Conservation (phyloP, 306 rosid species). For the Herpetospermum pedunculosum region DNA sequence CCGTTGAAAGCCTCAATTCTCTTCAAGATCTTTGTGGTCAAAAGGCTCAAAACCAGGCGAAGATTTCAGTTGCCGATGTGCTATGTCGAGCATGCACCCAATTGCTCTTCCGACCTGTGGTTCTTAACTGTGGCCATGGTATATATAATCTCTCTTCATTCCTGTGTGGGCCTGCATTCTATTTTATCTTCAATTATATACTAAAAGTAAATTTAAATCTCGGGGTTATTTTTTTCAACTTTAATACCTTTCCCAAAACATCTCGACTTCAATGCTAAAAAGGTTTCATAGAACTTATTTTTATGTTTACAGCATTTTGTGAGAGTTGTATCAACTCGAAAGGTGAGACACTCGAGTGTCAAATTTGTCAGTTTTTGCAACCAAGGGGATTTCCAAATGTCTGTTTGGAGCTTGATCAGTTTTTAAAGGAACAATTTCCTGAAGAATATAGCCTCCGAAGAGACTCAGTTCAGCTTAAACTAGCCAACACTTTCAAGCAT, state of each 20-base stretch:
- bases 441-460: slow-evolving; percentile 46
- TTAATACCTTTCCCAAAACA: slow-evolving; percentile 10
- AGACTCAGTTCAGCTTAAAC: slow-evolving; percentile 27
- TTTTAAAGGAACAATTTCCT: slow-evolving; percentile 51
- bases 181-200: not conserved
- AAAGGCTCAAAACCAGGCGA: slow-evolving; percentile 13
- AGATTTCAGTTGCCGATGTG: slow-evolving; percentile 47
- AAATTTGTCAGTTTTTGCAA: slow-evolving; percentile 55
- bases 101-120: slow-evolving; percentile 56
- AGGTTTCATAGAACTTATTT: not conserved
- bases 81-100: slow-evolving; percentile 57
- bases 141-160: slow-evolving; percentile 1
- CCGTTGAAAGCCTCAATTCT: slow-evolving; percentile 13
- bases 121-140: slow-evolving; percentile 92
- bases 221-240: not conserved
- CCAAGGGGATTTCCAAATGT: slow-evolving; percentile 67
- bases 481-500: slow-evolving; percentile 19
- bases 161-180: slow-evolving; percentile 1
- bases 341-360: slow-evolving; percentile 49
- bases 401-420: slow-evolving; percentile 49
- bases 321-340: slow-evolving; percentile 37
- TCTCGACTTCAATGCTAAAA: not conserved
- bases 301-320: slow-evolving; percentile 43
- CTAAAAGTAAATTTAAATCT: not conserved
- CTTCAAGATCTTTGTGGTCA: slow-evolving; percentile 9